Conservation (phyloP, 176 grass and related monocot genomes). For the Oryza glaberrima region DNA sequence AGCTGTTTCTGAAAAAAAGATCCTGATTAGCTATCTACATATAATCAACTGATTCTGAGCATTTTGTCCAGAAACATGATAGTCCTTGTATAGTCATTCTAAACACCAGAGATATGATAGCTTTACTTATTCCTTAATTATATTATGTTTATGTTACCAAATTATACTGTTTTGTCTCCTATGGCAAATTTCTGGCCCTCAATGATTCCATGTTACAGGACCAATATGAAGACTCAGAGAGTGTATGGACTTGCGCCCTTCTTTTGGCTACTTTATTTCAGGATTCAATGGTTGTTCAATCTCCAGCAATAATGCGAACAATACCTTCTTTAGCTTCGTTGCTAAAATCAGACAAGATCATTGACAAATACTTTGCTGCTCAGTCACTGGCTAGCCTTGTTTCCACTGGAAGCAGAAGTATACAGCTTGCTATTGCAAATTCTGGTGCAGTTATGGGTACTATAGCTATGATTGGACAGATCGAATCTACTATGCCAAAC, state of each 20-base stretch:
- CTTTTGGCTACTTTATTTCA: slow-evolving; percentile 93
- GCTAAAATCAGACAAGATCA: slow-evolving; percentile 77
- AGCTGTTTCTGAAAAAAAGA: not conserved
- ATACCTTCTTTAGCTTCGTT: slow-evolving; percentile 79
- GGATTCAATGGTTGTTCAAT: slow-evolving; percentile 75
- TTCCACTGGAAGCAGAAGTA: slow-evolving; percentile 69
- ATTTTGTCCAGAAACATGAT: not conserved
- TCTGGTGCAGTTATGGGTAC: slow-evolving; percentile 81
- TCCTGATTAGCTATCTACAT: not conserved
- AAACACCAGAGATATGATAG: not conserved
- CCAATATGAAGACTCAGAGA: slow-evolving; percentile 73
- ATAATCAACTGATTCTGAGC: not conserved
- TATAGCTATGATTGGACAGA: slow-evolving; percentile 79
- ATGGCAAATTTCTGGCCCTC: slow-evolving; percentile 31
- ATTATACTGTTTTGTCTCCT: slow-evolving; percentile 36
- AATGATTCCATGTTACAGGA: slow-evolving; percentile 59
- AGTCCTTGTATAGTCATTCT: slow-evolving; percentile 7
- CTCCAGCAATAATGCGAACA: slow-evolving; percentile 63
- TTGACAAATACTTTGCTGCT: slow-evolving; percentile 87
- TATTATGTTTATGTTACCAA: slow-evolving; percentile 19
- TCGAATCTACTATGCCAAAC: slow-evolving; percentile 72
- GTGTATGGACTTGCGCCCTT: slow-evolving; percentile 80
- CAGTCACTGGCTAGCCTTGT: slow-evolving; percentile 90
- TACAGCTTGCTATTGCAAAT: slow-evolving; percentile 84
- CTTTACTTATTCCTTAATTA: slow-evolving; percentile 24